Evolutionary conservation across 192 early-diverging fungal genomes (phyloP), one percentile per base, ranked within the genome.

Genomic region (Radiomyces spectabilis): DNA sequence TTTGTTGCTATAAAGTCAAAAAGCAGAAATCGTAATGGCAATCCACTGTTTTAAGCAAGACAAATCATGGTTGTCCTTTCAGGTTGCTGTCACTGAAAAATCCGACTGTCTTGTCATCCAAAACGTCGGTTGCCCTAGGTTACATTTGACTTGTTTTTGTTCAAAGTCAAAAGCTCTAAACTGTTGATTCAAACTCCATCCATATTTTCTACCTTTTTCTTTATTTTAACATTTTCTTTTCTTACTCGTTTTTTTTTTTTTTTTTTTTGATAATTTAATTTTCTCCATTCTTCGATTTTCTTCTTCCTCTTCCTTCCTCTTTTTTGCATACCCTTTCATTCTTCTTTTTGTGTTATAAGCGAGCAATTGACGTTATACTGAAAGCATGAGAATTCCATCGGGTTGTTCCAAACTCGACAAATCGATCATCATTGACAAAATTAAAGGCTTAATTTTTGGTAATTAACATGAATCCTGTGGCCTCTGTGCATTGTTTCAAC

Each of bases 391-490:
- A 22, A 58, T 66, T 27, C 64, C 64, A n/a, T 66, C 64, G 29
- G 64, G 64, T 12, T 66, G 64, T 22, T 66, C 66, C 4, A 69
- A 51, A 41, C 41, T 59, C 8, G 55, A 48, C 32, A 52, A 35
- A 43, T 15, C 32, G 16, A 32, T 53, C 4, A 63, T 63, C 38
- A 21, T 63, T 10, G 66, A 69, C 48, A 69, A 53, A 57, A 51
- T 69, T 8, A 69, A 69, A 19, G 66, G 66, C 26, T 50, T 61
- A 21, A 63, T 69, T 15, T 69, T 63, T 53, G 66, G 66, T 69
- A 63, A 68, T n/a, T n/a, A n/a, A n/a, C n/a, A n/a, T n/a, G n/a
- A n/a, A n/a, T n/a, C n/a, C n/a, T n/a, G n/a, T n/a, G n/a, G n/a
- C n/a, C n/a, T n/a, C n/a, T n/a, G n/a, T n/a, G n/a, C n/a, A n/a